These are phyloP conservation scores for Peronospora tabacina DNA, from an alignment of 352 stramenopile genomes.

Conservation along the genomic window DNA sequence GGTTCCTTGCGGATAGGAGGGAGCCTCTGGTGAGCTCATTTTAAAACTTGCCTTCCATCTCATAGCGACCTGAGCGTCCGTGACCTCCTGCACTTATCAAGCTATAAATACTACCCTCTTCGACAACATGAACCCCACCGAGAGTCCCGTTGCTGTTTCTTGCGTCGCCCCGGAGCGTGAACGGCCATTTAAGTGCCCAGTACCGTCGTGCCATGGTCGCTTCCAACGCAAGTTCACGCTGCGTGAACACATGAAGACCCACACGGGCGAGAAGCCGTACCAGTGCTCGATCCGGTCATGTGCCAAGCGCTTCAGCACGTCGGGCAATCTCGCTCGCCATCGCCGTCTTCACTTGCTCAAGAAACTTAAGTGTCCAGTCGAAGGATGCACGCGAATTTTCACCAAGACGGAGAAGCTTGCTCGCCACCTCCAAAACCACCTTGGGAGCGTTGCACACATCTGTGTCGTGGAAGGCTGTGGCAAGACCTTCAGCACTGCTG, in stretches of 20 bases:
- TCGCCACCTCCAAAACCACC: constrained; percentile 44
- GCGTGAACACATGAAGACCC: constrained; percentile 73
- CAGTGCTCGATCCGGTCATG: constrained; percentile 45
- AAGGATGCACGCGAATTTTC: constrained; percentile 44
- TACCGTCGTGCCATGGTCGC: constrained; percentile 34
- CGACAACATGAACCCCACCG: constrained; percentile 22
- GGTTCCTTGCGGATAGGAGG: constrained; percentile 12
- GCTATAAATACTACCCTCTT: constrained; percentile 7
- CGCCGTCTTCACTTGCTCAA: constrained; percentile 43
- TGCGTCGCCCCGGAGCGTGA: constrained; percentile 16
- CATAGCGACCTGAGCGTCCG: constrained; percentile 21
- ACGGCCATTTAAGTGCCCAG: constrained; percentile 34
- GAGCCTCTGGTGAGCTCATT: constrained; percentile 31
- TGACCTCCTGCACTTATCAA: constrained; percentile 16
- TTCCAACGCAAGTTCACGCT: constrained; percentile 74
- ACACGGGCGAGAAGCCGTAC: constrained; percentile 72
- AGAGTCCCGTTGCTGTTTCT: constrained; percentile 6
- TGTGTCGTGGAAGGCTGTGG: constrained; percentile 48
- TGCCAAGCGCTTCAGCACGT: constrained; percentile 58
- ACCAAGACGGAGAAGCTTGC: constrained; percentile 47
- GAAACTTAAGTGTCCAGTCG: constrained; percentile 41
- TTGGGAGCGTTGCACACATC: constrained; percentile 45
- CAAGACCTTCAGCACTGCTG: constrained; percentile 60
- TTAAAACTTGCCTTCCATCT: constrained; percentile 36
- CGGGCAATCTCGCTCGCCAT: constrained; percentile 51